Evolutionary conservation across 2,329 filamentous ascomycete genomes (phyloP), one percentile per base, ranked within the genome.

Genomic region (Xylariomycetidae sp.): DNA sequence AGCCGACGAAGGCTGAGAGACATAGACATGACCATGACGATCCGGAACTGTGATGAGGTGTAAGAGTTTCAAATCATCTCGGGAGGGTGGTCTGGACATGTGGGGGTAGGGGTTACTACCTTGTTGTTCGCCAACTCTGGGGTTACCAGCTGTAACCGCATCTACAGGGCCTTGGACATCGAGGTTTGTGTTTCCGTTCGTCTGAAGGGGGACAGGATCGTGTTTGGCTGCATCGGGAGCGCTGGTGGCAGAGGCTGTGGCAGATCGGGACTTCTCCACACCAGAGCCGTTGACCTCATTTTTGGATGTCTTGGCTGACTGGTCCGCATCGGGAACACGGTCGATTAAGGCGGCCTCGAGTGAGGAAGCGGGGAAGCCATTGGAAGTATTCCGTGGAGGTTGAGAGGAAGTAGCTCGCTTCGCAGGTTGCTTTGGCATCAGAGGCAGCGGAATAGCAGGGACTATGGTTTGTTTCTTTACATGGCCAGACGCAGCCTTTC

Each of bases 331-430:
- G 17, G 45, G 31, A 27, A 41, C 37, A 29, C 43, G 44, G 25
- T 50, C 44, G 31, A 51, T 44, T 26, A 58, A 44, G 17, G 54
- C 56, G 29, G 51, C 56, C 35, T 58, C 54, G 27, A 57, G 53
- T 12, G 53, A 57, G 20, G 54, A 43, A 20, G 37, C 52, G 12
- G 49, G 47, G 33, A 38, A 30, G 5, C 46, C 42, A 37, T 50
- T 53, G 25, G 49, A 38, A 18, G 49, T 44, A 14, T 31, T 13
- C 18, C 39, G 40, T 9, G 30, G n/a, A 10, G 33, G 30, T 9
- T 34, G 27, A 29, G 35, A 33, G 8, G 27, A 22, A n/a, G 31
- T 37, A 11, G 35, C 22, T 13, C 20, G 8, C 8, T 23, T 23
- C 8, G 8, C n/a, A 23, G 20, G 27, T 28, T 52, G 50, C 27